A percentile compares a stretch with the other conserved stretches of the same genome.
Evolutionary conservation across 306 rosid genomes (phyloP).

Genomic region (Casuarina cunninghamiana): DNA sequence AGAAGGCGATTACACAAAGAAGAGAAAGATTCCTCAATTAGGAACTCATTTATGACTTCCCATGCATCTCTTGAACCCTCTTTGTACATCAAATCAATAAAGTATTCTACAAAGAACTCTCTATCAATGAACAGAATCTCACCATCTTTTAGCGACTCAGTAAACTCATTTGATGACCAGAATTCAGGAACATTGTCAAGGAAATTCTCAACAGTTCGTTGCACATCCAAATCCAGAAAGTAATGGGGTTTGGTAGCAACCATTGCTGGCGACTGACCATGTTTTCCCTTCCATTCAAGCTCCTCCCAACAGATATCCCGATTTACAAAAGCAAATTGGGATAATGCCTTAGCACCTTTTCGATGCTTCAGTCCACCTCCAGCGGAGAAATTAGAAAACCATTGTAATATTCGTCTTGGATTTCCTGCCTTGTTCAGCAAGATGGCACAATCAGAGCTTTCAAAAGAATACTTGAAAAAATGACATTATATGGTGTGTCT

Average conservation of each 20-base stretch:
- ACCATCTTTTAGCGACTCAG: constrained; percentile 79
- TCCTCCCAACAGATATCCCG: constrained; percentile 96
- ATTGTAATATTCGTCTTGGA: constrained; percentile 57
- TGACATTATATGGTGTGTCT: constrained; percentile 4
- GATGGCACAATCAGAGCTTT: constrained; percentile 35
- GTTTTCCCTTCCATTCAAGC: constrained; percentile 95
- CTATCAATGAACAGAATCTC: constrained; percentile 70
- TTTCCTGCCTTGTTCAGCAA: constrained; percentile 58
- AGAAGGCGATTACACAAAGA: constrained; percentile 78
- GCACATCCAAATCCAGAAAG: constrained; percentile 81
- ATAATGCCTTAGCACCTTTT: constrained; percentile 72
- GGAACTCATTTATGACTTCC: constrained; percentile 62
- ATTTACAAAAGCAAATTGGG: constrained; percentile 78
- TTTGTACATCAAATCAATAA: constrained; percentile 65
- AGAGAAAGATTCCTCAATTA: constrained; percentile 67
- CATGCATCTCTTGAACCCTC: constrained; percentile 64
- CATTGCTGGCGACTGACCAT: constrained; percentile 95
- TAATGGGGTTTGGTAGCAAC: constrained; percentile 97
- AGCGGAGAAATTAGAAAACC: constrained; percentile 65
- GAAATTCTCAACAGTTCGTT: constrained; percentile 72
- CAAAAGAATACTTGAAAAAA: constrained; percentile 9
- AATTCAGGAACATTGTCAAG: constrained; percentile 80
- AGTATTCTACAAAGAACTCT: constrained; percentile 58
- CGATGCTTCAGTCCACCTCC: constrained; percentile 63
- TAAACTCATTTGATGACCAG: constrained; percentile 85